Base-by-base conservation (phyloP, 129 eudicot genomes). In the Pulicaria dysenterica region DNA sequence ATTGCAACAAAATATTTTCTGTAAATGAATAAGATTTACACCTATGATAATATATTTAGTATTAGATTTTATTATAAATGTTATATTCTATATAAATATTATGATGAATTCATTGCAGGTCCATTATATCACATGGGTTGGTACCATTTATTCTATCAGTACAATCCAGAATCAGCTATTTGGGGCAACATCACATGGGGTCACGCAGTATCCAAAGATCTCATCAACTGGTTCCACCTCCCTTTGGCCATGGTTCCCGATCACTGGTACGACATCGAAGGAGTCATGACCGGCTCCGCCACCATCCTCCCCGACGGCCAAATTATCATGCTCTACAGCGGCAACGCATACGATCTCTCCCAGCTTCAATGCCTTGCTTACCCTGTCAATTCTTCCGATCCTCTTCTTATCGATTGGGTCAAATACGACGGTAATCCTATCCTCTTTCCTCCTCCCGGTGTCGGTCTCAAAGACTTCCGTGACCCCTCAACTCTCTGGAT, bases 111-210 rank as follows among this genome's bases (percentile, higher is more conserved):
- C 7, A 42, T 10, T 67, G 45, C 81, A 88, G 97, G 95, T 78
- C 97, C 97, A 73, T 74, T 91, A 50, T 88, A 70, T 34, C 77
- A 91, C 83, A 88, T 45, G 83, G 97, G 95, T 37, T 91, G 95
- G 92, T 91, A 91, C 64, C 97, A 91, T 55, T 70, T 91, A 1
- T 91, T 91, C 79, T 91, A 91, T 53, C 97, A 90, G 42, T 91
- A 87, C 85, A 91, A 87, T 37, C 97, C 90, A 0, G 79, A 77
- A 11, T 63, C 95, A 17, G 95, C 88, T 6, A 78, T 91, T 5
- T 91, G 95, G 97, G 97, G 97, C 5, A 88, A 83, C 75, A 86
- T 91, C 63, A 71, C 90, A 9, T 91, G 97, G 97, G 97, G 86
- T 68, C 97, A 91, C 16, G 92, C 92, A 0, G 86, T 84, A 2